Evolutionary conservation across 495 filamentous ascomycete genomes (phyloP), one percentile per base, ranked within the genome.

Genomic region (Hypoxylon trugodes): DNA sequence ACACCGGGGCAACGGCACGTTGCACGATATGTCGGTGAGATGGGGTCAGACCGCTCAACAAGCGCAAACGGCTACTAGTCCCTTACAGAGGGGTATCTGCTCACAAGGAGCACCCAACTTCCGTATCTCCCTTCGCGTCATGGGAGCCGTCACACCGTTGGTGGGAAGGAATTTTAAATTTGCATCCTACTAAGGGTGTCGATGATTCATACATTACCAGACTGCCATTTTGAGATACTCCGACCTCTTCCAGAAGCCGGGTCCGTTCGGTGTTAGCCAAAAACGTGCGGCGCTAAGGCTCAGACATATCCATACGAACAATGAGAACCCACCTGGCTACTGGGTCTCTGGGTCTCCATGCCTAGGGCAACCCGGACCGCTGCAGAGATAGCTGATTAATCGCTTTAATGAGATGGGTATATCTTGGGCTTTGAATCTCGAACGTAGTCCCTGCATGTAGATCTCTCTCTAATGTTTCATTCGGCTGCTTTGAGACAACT

Each of bases 1-100:
- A 9, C 32, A 26, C 13, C 9, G 28, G 37, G 33, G n/a, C n/a
- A n/a, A n/a, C 15, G 16, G 26, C 4, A 65, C 35, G 38, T 55
- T 56, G 24, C 56, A 56, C 50, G 10, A 46, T 50, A 66, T 51
- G 43, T 60, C 62, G 62, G 62, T 66, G 50, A 43, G 50, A 51
- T 40, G 13, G 22, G 37, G 38, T 42, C 54, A 65, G 51, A 45
- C 50, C 37, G 51, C 56, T 52, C 57, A 66, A 66, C 43, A 59
- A 56, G 50, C 21, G 37, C 26, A 36, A 21, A 10, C 59, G 26
- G 21, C 12, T 50, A 55, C 42, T 45, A 26, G 19, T 54, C 21
- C 35, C 22, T 3, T 42, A 38, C 35, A 59, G 43, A 24, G n/a
- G 28, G 16, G 19, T 12, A 15, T 7, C 32, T 41, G 16, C 28